Evolutionary conservation across 495 filamentous ascomycete species (phyloP), one percentile per base, ranked within the genome.

Genomic region (Corynascus novoguineensis): DNA sequence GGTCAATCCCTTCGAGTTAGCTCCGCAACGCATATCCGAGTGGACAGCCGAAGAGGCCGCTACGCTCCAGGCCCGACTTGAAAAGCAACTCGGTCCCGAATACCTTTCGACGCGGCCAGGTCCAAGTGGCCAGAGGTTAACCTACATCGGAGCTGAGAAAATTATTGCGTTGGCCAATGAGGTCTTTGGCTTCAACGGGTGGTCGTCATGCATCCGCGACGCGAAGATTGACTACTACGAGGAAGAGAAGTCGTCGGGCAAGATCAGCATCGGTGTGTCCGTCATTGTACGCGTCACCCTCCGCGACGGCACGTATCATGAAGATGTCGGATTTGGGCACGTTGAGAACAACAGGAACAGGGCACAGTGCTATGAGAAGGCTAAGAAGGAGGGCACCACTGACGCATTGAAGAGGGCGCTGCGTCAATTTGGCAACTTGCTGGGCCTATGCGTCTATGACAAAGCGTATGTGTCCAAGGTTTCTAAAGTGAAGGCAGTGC

Each of bases 141-240:
- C 93, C 65, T 97, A 99, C 72, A 77, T 99, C 28, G 82, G 87
- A 11, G 90, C 88, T 6, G 90, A 97, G 62, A 97, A 97, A 73
- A 88, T 84, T 68, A 97, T 99, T 61, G 88, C 87, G 50, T 85
- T 99, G 34, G 93, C 93, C 32, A 99, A 99, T 65, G 90, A 99
- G 63, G 88, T 97, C 4, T 97, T 99, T 72, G 93, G 93, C 9
- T 99, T 99, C 76, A 97, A 97, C 72, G 93, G 93, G 42, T 99
- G 93, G 93, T 95, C 89, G 12, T 93, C 87, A 52, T 81, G 83
- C 42, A 95, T 99, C 49, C 86, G 87, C 65, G 86, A 90, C 60
- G 85, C 95, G 17, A 85, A 92, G 64, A 86, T 97, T 48, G 93
- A 98, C 68, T 97, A 90, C 71, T 90, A 95, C 51, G 78, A 81